Conservation (phyloP, 164 flowering plant species). For the Taxillus chinensis region DNA sequence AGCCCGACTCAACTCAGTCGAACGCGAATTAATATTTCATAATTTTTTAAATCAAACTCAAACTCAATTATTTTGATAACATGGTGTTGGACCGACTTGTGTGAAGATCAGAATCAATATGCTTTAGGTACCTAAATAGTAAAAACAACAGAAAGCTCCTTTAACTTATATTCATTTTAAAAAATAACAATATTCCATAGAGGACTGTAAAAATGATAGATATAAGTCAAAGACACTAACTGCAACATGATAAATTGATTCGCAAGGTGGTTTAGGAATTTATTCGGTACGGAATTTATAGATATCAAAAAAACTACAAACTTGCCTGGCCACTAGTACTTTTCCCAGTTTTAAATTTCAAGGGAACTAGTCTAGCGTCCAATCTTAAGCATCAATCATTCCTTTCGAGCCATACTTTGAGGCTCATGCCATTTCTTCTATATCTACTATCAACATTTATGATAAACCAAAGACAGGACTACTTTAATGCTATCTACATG, state of each 20-base stretch:
- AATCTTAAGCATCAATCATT: constrained; percentile 76
- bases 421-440: constrained; percentile 99
- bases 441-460: constrained; percentile 63
- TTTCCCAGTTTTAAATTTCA: constrained; percentile 96
- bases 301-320: constrained; percentile 4
- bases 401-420: constrained; percentile 98
- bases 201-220: constrained; percentile 45
- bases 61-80: no score
- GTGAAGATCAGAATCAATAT: constrained; percentile 70
- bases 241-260: background rate
- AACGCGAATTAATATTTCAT: no score
- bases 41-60: no score
- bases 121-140: constrained; percentile 54
- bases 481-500: background rate
- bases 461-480: background rate
- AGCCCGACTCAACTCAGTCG: no score
- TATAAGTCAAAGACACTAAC: constrained; percentile 5
- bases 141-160: background rate
- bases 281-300: background rate
- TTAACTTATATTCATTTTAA: no score
- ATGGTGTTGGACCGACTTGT: no score
- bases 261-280: background rate
- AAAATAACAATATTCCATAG: constrained; percentile 31
- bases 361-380: constrained; percentile 61
- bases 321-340: constrained; percentile 87